A percentile compares a stretch with the other conserved stretches of the same genome.
Evolutionary conservation across 495 filamentous ascomycete species (phyloP).

Genomic region (Xylaria cubensis): DNA sequence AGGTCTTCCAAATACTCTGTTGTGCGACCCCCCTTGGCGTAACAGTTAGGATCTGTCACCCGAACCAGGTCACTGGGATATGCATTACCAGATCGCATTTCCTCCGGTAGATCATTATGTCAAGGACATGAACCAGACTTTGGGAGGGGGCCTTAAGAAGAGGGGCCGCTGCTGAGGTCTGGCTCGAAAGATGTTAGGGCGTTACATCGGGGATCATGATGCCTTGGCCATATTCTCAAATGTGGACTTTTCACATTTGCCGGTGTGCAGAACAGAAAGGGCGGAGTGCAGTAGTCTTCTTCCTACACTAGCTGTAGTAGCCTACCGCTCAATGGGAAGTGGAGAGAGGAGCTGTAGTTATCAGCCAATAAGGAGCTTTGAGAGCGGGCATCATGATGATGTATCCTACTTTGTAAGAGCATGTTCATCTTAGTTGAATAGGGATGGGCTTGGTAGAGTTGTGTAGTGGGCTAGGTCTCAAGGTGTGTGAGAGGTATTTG

Average conservation of each 20-base stretch:
- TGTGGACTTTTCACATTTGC: slow-evolving; percentile 20
- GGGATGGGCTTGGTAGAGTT: not conserved
- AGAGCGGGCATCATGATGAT: not conserved
- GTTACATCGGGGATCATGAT: slow-evolving; percentile 20
- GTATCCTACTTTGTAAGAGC: not conserved
- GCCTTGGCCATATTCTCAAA: not conserved
- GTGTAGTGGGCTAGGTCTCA: not conserved
- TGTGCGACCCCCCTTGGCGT: slow-evolving; percentile 17
- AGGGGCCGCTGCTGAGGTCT: slow-evolving; percentile 14
- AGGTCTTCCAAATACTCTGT: slow-evolving; percentile 11
- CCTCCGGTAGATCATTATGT: slow-evolving; percentile 23
- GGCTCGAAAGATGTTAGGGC: slow-evolving; percentile 14
- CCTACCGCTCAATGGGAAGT: not conserved
- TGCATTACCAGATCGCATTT: slow-evolving; percentile 20
- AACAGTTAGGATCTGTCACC: slow-evolving; percentile 6
- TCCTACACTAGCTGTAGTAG: slow-evolving; percentile 9
- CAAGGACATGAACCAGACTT: slow-evolving; percentile 19
- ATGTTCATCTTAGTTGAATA: slow-evolving; percentile 15
- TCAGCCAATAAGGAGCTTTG: not conserved
- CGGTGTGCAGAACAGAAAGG: not conserved
- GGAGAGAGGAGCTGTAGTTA: slow-evolving; percentile 12
- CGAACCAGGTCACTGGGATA: slow-evolving; percentile 24
- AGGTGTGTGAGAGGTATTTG: slow-evolving; percentile 22
- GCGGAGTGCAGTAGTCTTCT: slow-evolving; percentile 21
- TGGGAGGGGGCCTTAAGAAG: not conserved